Conservation (phyloP, 2,329 filamentous ascomycete species). For the Rhytidhysteron rufulum region DNA sequence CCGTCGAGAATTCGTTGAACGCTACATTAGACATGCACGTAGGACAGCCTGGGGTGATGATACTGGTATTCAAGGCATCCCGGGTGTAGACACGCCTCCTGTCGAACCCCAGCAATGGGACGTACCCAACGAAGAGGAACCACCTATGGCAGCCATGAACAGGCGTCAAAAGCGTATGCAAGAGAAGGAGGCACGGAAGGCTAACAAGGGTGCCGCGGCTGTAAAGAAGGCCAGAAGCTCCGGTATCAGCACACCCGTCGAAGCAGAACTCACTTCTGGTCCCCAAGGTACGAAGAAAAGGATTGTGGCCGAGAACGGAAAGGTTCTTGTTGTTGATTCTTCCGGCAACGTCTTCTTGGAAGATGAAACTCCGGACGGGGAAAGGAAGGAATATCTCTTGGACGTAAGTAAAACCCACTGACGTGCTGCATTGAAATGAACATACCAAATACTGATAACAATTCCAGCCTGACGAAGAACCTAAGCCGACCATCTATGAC, state of each 20-base stretch:
- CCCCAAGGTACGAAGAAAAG: slow-evolving; percentile 78
- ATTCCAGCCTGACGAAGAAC: slow-evolving; percentile 72
- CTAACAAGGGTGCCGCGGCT: slow-evolving; percentile 50
- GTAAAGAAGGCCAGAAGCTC: slow-evolving; percentile 55
- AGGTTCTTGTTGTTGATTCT: slow-evolving; percentile 88
- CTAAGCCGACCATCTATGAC: slow-evolving; percentile 70
- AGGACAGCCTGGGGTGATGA: slow-evolving; percentile 88
- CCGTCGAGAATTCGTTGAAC: slow-evolving; percentile 84
- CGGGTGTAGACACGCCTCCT: slow-evolving; percentile 51
- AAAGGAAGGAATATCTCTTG: slow-evolving; percentile 76
- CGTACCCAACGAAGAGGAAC: slow-evolving; percentile 45
- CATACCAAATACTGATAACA: slow-evolving; percentile 17
- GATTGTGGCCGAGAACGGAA: slow-evolving; percentile 91
- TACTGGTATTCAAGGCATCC: slow-evolving; percentile 61
- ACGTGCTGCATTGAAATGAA: background rate
- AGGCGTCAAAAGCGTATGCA: slow-evolving; percentile 83
- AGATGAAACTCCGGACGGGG: slow-evolving; percentile 82
- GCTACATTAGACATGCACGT: slow-evolving; percentile 86
- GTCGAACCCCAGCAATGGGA: slow-evolving; percentile 26
- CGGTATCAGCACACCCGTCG: slow-evolving; percentile 53
- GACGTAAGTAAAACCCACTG: slow-evolving; percentile 61
- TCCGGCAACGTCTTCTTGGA: slow-evolving; percentile 93
- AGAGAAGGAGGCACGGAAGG: slow-evolving; percentile 75
- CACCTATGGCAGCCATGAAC: slow-evolving; percentile 59
- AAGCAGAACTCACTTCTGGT: slow-evolving; percentile 49